Conservation (phyloP, 441 rosid genomes). For the Brassica hybrid region DNA sequence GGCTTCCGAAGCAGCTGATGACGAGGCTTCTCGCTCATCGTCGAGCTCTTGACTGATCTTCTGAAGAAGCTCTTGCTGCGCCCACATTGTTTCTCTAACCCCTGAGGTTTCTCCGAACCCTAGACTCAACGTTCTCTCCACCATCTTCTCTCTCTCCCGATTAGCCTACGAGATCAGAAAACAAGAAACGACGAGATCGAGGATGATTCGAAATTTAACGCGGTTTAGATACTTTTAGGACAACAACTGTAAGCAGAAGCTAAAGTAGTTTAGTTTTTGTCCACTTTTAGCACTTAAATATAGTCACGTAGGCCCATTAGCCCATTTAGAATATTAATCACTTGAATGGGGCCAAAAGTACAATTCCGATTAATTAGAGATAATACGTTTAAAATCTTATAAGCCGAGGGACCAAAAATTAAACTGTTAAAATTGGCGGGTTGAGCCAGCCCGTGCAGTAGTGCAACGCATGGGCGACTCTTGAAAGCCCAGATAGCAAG, state of each 20-base stretch:
- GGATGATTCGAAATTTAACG: background rate
- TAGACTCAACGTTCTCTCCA: slow-evolving; percentile 40
- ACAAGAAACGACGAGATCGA: background rate
- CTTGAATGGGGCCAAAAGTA: too few species aligned
- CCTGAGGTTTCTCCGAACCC: slow-evolving; percentile 51
- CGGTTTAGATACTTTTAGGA: background rate
- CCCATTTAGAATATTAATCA: background rate
- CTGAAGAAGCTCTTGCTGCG: slow-evolving; percentile 82
- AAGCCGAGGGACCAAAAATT: background rate
- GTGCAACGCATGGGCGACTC: background rate
- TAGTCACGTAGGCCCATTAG: background rate
- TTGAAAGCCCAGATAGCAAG: too few species aligned
- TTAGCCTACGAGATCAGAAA: background rate
- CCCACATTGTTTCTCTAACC: slow-evolving; percentile 61
- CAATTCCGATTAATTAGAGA: too few species aligned
- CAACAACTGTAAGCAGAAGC: background rate
- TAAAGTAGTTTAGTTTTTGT: background rate
- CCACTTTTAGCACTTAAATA: background rate
- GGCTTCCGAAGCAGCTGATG: slow-evolving; percentile 82
- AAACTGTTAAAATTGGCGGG: background rate
- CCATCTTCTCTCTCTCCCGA: slow-evolving; percentile 42
- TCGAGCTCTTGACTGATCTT: slow-evolving; percentile 71
- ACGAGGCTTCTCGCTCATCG: slow-evolving; percentile 85
- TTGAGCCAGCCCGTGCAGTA: background rate
- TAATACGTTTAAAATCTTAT: too few species aligned